Evolutionary conservation across 139 green algal genomes (phyloP).

Genomic region (Chlamydomonas sp.): DNA sequence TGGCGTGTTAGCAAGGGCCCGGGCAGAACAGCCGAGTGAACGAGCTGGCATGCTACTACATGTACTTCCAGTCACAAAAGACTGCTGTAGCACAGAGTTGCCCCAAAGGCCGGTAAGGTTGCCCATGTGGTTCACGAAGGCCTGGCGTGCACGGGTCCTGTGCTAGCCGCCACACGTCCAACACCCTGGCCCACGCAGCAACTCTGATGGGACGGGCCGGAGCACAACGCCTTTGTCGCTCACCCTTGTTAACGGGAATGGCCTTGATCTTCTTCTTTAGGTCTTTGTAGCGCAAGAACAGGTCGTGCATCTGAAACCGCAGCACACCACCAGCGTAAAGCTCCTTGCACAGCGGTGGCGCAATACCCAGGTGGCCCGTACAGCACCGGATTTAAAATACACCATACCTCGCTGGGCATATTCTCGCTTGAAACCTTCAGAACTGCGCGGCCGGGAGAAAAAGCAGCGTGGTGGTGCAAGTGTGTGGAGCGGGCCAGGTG

Average conservation of each 20-base stretch:
- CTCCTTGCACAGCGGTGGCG: too few species aligned
- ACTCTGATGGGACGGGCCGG: background rate
- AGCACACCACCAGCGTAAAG: background rate
- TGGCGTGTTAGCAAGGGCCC: background rate
- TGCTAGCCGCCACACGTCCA: too few species aligned
- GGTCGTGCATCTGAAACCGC: constrained; percentile 22
- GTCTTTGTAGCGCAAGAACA: constrained; percentile 55
- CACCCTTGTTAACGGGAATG: constrained; percentile 29
- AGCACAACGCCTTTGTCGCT: background rate
- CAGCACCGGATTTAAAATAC: too few species aligned
- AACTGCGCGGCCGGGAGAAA: constrained; percentile 1
- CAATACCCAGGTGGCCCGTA: too few species aligned
- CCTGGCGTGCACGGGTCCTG: too few species aligned
- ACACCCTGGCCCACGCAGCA: background rate
- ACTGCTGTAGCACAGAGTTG: background rate
- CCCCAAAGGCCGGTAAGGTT: too few species aligned
- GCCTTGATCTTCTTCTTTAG: constrained; percentile 57
- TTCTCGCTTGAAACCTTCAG: constrained; percentile 25
- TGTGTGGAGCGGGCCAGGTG: background rate
- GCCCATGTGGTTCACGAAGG: too few species aligned
- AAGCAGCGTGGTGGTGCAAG: background rate
- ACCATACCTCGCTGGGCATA: background rate
- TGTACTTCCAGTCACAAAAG: background rate
- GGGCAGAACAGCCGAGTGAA: background rate
- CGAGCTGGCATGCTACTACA: background rate